Conservation (phyloP, 805 yeast species). For the Ogataea minuta region DNA sequence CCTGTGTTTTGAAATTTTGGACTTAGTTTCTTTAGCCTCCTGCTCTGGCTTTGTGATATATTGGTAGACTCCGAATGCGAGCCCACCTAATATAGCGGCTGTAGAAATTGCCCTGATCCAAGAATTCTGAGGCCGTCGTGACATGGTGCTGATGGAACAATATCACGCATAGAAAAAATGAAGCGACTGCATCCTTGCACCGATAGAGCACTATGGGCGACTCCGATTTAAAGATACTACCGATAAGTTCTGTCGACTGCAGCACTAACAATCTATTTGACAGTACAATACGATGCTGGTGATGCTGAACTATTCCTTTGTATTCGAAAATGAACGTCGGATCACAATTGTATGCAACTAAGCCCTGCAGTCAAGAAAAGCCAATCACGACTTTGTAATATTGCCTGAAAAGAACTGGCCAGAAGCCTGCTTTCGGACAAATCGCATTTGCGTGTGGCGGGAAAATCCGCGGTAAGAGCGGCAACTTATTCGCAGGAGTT, state of each 20-base stretch:
- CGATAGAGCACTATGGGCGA: neutral
- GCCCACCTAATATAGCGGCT: constrained; percentile 21
- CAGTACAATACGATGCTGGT: no score
- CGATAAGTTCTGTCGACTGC: neutral
- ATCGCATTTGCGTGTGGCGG: no score
- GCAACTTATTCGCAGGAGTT: no score
- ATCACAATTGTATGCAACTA: no score
- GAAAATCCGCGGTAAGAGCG: no score
- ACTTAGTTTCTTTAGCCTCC: constrained; percentile 2
- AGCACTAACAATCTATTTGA: no score
- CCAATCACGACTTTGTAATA: no score
- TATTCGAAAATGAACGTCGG: no score
- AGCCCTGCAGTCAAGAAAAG: no score
- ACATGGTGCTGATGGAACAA: constrained; percentile 1
- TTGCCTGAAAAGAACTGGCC: no score
- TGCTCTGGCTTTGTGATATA: constrained; percentile 2
- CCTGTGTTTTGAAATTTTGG: constrained; percentile 4
- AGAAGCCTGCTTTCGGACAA: no score
- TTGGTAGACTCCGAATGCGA: constrained; percentile 12
- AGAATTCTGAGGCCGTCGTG: constrained; percentile 2
- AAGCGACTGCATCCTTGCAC: neutral
- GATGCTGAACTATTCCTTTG: no score
- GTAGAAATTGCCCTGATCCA: constrained; percentile 33
- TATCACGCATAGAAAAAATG: neutral
- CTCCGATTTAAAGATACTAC: neutral